These are phyloP conservation scores for Fermentozyma sake DNA, from an alignment of 1,139 yeast genomes.

Conservation along the genomic window DNA sequence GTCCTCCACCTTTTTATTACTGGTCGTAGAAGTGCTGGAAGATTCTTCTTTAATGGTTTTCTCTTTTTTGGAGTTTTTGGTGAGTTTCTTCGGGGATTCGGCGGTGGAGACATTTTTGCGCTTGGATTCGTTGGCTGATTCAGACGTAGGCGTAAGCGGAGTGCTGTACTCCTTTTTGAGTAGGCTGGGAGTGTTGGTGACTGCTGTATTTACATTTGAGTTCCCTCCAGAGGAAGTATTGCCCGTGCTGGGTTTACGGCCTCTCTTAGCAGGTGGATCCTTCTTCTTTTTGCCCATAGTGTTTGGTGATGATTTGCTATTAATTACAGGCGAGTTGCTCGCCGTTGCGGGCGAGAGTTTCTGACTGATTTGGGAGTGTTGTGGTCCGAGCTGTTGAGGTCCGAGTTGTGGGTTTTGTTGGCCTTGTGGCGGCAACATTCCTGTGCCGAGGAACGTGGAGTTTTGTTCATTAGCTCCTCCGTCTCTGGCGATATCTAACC, in stretches of 20 bases:
- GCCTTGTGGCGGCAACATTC: constrained; percentile 7
- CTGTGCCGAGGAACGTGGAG: constrained; percentile 14
- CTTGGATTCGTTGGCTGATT: constrained; percentile 25
- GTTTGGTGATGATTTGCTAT: constrained; percentile 35
- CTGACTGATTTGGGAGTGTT: constrained; percentile 7
- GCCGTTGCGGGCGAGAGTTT: constrained; percentile 27
- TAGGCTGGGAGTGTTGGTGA: constrained; percentile 23
- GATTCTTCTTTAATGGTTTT: constrained; percentile 13
- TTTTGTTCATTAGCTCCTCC: constrained; percentile 18
- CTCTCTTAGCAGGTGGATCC: constrained; percentile 30
- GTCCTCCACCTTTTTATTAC: constrained; percentile 20
- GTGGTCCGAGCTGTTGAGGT: constrained; percentile 1
- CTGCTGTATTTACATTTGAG: constrained; percentile 9
- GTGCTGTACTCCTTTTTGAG: constrained; percentile 34
- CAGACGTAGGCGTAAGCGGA: constrained; percentile 44
- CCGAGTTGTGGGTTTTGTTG: constrained; percentile 3
- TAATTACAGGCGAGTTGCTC: constrained; percentile 28
- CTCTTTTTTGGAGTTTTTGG: constrained; percentile 21
- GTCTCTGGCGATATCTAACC: constrained; percentile 48
- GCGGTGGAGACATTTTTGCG: constrained; percentile 22
- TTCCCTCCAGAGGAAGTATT: constrained; percentile 10
- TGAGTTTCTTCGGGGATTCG: constrained; percentile 34
- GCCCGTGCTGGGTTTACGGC: constrained; percentile 25
- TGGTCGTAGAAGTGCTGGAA: background rate
- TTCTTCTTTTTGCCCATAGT: constrained; percentile 16